phyloP scores from a whole-genome alignment of 768 basidiomycete genomes.

The Chalciporus chontae region DNA sequence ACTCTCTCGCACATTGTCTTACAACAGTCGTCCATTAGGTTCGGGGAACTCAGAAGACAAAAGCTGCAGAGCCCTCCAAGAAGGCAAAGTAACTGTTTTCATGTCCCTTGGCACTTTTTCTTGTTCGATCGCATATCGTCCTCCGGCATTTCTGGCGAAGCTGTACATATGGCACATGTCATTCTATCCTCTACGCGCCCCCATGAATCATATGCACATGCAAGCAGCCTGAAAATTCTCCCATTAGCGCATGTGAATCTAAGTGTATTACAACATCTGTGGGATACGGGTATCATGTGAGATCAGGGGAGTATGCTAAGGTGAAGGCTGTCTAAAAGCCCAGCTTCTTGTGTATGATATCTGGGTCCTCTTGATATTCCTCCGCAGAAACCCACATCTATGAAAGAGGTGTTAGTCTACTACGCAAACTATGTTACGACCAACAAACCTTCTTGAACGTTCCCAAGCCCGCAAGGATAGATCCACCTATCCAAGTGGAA shows the following conservation, averaged over 20 bases:
- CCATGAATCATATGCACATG: conserved; percentile 29
- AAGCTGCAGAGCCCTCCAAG: conserved; percentile 89
- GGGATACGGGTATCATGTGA: conserved; percentile 33
- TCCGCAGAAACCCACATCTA: conserved; percentile 99
- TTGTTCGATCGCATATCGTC: conserved; percentile 24
- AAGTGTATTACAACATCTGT: conserved; percentile 32
- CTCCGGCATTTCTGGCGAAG: conserved; percentile 34
- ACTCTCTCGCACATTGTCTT: conserved; percentile 4
- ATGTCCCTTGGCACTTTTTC: conserved; percentile 12
- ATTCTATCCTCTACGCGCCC: conserved; percentile 16
- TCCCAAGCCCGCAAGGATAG: conserved; percentile 90
- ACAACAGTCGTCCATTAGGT: conserved; percentile 47
- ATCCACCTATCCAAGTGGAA: conserved; percentile 96
- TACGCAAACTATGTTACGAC: not conserved
- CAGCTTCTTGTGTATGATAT: conserved; percentile 95
- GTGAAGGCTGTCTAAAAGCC: conserved; percentile 53
- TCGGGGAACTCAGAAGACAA: conserved; percentile 93
- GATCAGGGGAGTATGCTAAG: conserved; percentile 11
- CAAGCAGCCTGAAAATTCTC: conserved; percentile 10
- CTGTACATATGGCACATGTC: conserved; percentile 44
- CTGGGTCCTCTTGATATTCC: conserved; percentile 98
- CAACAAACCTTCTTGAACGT: conserved; percentile 91
- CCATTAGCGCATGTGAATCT: conserved; percentile 25
- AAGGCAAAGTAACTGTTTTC: conserved; percentile 74
- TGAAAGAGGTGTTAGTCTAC: conserved; percentile 8